Evolutionary conservation across 2,329 filamentous ascomycete genomes (phyloP).

Genomic region (Simplicillium sp.): DNA sequence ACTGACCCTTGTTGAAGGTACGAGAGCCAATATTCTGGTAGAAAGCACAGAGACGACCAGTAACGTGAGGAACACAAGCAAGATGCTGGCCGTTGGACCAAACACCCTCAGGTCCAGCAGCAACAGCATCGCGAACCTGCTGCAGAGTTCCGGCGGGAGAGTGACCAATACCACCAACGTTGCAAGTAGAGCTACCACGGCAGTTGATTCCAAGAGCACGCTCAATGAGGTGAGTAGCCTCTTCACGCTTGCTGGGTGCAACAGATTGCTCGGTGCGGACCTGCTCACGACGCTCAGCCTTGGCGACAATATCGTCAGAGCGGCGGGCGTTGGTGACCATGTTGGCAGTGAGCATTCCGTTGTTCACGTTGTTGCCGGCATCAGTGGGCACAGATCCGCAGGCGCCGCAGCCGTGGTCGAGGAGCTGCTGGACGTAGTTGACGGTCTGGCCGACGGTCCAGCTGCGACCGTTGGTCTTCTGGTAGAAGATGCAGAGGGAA

Average conservation of each 20-base stretch:
- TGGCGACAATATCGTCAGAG: background rate
- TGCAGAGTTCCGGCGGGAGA: too few species aligned
- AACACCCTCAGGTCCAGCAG: conserved; percentile 4
- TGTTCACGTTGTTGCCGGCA: conserved; percentile 8
- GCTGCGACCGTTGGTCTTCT: conserved; percentile 7
- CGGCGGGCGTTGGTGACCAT: conserved; percentile 8
- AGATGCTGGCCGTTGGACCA: conserved; percentile 6
- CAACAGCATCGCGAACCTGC: conserved; percentile 4
- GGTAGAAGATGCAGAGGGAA: conserved; percentile 8
- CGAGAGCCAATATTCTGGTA: conserved; percentile 9
- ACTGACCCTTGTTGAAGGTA: conserved; percentile 7
- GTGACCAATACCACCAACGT: conserved; percentile 6
- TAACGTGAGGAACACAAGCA: conserved; percentile 6
- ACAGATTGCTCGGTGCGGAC: too few species aligned
- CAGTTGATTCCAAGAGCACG: conserved; percentile 9
- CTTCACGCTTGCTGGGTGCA: too few species aligned
- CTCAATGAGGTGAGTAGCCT: too few species aligned
- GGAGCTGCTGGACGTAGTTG: conserved; percentile 2
- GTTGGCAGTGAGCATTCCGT: conserved; percentile 8
- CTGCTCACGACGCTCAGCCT: too few species aligned
- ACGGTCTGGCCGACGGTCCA: conserved; percentile 9
- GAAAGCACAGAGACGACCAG: conserved; percentile 7
- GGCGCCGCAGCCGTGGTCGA: conserved; percentile 4
- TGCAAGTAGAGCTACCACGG: conserved; percentile 7
- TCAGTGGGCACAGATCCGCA: conserved; percentile 5